Conservation (phyloP, 208 protist species). For the Trypanosoma avium region DNA sequence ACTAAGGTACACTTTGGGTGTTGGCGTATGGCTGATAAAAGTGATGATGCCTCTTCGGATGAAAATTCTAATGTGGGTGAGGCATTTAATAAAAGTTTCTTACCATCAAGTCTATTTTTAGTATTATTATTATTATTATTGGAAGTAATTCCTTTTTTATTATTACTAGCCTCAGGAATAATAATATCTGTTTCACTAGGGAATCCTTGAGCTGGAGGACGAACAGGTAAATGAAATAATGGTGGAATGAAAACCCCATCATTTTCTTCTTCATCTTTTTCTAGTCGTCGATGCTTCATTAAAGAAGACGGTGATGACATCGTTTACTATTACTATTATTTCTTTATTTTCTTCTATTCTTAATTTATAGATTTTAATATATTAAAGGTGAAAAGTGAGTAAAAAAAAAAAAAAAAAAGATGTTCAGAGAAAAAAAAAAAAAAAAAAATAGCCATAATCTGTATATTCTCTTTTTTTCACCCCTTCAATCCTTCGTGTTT, state of each 20-base stretch:
- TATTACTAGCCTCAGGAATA: background rate
- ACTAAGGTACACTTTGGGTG: constrained; percentile 17
- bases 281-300: too few relatives aligned
- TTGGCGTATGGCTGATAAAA: constrained; percentile 14
- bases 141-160: background rate
- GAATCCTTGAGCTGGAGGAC: constrained; percentile 21
- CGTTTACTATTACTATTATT: background rate
- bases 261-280: constrained; percentile 1
- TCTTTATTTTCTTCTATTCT: too few relatives aligned
- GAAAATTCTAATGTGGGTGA: constrained; percentile 28
- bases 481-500: too few relatives aligned
- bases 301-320: constrained; percentile 5
- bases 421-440: too few relatives aligned
- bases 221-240: constrained; percentile 15
- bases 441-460: too few relatives aligned
- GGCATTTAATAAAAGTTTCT: constrained; percentile 23
- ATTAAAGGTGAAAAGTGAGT: constrained; percentile 2
- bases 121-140: background rate
- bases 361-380: too few relatives aligned
- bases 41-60: background rate
- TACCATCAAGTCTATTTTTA: background rate
- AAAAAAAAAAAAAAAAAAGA: constrained; percentile 5
- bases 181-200: constrained; percentile 17
- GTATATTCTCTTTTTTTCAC: too few relatives aligned
- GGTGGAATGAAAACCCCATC: constrained; percentile 15